Conservation (phyloP, 352 stramenopile genomes). For the Pythium sp. region DNA sequence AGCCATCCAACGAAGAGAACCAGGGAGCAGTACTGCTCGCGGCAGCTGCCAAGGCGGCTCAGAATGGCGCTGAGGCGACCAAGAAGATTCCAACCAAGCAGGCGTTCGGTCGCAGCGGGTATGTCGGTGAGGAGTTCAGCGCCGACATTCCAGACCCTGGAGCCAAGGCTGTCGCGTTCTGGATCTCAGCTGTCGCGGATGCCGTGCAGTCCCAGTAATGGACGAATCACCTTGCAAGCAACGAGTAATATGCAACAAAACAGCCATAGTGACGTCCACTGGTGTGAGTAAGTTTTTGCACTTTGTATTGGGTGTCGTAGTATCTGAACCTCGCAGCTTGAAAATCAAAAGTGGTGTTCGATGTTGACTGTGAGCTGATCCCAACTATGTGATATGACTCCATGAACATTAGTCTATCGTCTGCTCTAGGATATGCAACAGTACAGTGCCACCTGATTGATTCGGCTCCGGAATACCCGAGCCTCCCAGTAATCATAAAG, state of each 20-base stretch:
- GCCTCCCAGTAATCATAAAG: background rate
- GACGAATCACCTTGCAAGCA: background rate
- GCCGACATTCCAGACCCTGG: slow-evolving; percentile 92
- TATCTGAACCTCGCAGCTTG: background rate
- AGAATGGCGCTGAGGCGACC: slow-evolving; percentile 90
- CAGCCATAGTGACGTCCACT: background rate
- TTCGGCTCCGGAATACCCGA: background rate
- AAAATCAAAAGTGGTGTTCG: background rate
- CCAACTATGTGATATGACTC: background rate
- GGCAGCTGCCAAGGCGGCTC: slow-evolving; percentile 68
- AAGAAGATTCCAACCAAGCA: slow-evolving; percentile 79
- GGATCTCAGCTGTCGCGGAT: slow-evolving; percentile 68
- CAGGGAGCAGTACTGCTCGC: slow-evolving; percentile 28
- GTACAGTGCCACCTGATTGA: background rate
- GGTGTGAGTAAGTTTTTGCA: background rate
- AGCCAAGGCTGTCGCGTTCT: slow-evolving; percentile 91
- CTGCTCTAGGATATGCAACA: too few species aligned
- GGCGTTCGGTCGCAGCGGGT: slow-evolving; percentile 77
- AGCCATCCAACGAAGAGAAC: slow-evolving; percentile 12
- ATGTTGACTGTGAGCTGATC: background rate
- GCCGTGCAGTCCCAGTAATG: slow-evolving; percentile 31
- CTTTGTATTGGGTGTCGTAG: background rate
- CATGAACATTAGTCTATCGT: background rate
- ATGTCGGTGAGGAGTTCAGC: slow-evolving; percentile 88
- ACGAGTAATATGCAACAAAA: background rate